Evolutionary conservation across 1,139 yeast species (phyloP), one percentile per base, ranked within the genome.

Genomic region (Hansenula lynferdii): DNA sequence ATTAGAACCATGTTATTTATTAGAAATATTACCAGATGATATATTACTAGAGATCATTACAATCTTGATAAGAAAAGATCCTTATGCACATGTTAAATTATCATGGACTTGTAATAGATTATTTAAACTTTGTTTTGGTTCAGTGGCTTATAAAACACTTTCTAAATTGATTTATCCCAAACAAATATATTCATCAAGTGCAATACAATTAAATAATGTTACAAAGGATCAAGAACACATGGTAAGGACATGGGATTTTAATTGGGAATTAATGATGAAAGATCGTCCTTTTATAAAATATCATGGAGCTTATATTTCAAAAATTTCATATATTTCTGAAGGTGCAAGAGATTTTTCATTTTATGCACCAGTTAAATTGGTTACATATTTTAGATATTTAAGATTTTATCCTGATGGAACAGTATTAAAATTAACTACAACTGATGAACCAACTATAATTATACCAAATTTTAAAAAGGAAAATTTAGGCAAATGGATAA

Each of bases 371-470:
- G 75, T 85, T 16, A 77, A 85, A 51, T 77, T 89, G 57, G 85
- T 90, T 35, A 86, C 96, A 0, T 92, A 90, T 56, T 92, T 86
- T 58, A 67, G 98, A 43, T 92, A 87, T 57, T 60, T 84, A 28
- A 67, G 97, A 41, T 89, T 92, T 54, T 85, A 73, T 54, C 81
- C 82, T 0, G 85, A 85, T 53, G 97, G 97, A 0, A 67, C 73
- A 0, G 84, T 87, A 42, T 60, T 82, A 28, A 76, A 83, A 54
- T 70, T 82, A 18, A 67, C 85, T 16, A 73, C 92, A 0, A 72
- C 80, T 4, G 66, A 77, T 40, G 87, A 83, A 45, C 96, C 96
- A 0, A 54, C 59, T 3, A 56, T 62, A 34, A 80, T 85, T 6
- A 79, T 85, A 0, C 82, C 82, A 2, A 64, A 62, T 43, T 68